Evolutionary conservation across 495 filamentous ascomycete species (phyloP).

Genomic region (Penicillium samsonianum): DNA sequence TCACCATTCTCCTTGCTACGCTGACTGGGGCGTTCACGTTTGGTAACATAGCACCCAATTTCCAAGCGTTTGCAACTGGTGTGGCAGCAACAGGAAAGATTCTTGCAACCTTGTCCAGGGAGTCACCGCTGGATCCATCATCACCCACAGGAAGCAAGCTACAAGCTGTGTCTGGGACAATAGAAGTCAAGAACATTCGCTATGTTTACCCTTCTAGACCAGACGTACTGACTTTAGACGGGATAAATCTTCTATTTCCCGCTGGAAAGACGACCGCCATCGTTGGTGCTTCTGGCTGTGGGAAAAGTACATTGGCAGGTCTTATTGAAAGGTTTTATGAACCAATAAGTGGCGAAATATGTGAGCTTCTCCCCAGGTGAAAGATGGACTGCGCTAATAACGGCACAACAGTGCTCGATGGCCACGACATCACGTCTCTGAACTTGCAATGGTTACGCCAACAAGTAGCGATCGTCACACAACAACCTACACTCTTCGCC

Average conservation of each 20-base stretch:
- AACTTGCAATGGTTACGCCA: neutral
- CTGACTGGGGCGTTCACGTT: neutral
- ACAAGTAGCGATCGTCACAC: neutral
- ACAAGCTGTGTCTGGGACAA: neutral
- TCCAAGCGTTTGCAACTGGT: neutral
- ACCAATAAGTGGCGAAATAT: neutral
- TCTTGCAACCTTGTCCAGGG: neutral
- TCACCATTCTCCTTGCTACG: neutral
- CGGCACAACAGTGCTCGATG: neutral
- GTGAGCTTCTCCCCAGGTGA: neutral
- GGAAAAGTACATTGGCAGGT: neutral
- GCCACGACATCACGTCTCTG: neutral
- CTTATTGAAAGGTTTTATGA: neutral
- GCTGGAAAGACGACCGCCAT: neutral
- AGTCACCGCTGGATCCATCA: neutral
- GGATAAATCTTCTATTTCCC: neutral
- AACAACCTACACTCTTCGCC: neutral
- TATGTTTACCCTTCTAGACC: neutral
- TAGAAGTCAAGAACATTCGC: neutral
- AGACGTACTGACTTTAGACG: neutral
- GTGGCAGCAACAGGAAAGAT: neutral
- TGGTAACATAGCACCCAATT: slow-evolving; percentile 1
- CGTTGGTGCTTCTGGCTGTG: neutral
- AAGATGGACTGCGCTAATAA: neutral
- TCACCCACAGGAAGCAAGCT: neutral